Base-by-base conservation (phyloP, 2,329 filamentous ascomycete species). In the Ophioceras dolichostomum region DNA sequence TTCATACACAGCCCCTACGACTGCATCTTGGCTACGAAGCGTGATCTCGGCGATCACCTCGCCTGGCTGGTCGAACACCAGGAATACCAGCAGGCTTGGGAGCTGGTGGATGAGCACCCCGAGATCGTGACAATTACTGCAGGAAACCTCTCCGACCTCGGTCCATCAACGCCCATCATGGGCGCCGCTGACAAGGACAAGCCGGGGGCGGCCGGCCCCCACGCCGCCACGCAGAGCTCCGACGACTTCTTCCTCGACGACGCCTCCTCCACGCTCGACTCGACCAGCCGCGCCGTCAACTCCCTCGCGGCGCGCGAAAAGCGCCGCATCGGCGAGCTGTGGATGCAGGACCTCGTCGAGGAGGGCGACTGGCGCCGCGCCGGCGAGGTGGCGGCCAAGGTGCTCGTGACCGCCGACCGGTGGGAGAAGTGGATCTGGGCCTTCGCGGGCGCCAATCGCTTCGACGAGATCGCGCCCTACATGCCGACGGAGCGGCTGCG, bases 401-500 rank as follows among this genome's bases (percentile, higher is more conserved):
- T 95, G 1, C 66, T 98, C 1, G 77, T 77, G 31, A 85, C 80
- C 1, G 76, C 86, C 1, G 69, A 81, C 34, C 68, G 81, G 47
- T 98, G 91, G 91, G 88, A 96, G 60, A 85, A 93, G 49, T 96
- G 89, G 87, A 82, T 93, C 5, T 93, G 83, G 76, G 80, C 76
- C 0, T 98, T 98, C 59, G 85, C 87, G 7, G 81, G 86, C 29
- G 82, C 83, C 3, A 73, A 84, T 45, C 86, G 79, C 51, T 86
- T 94, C 48, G 85, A 95, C 53, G 88, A 94, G 48, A 94, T 98
- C 42, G 82, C 83, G 5, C 72, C 82, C 26, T 79, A 82, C 49
- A 83, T 98, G 21, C 91, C 91, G 0, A 77, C 74, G 1, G 72
- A 79, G 37, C 75, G 78, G n/a, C 69, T 93, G 54, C 74, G 73